Evolutionary conservation across 768 basidiomycete genomes (phyloP), one percentile per base, ranked within the genome.

Genomic region (Podaxis sp.): DNA sequence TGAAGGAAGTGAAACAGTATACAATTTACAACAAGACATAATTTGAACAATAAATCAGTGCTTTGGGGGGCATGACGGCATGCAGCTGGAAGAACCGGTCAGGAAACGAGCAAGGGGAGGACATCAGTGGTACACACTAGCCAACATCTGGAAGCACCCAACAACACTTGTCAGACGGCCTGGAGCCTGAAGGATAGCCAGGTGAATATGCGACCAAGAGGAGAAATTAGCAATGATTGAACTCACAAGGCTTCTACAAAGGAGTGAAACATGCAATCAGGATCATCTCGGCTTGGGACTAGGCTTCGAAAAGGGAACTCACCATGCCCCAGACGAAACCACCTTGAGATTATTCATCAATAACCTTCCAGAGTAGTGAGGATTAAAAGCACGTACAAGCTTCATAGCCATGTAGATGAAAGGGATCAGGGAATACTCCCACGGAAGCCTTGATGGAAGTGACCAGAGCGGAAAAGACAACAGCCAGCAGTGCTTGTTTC

Each of bases 321-420:
- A 58, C 57, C 46, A 44, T 49, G 15, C 57, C 57, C 57, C 57
- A 33, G 28, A 49, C 36, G 15, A 58, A 58, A n/a, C 57, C 57
- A 15, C 57, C 57, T 58, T 40, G 22, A 28, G 30, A 8, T n/a
- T 4, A 52, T 52, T 5, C 22, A 17, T 49, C n/a, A 38, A 15
- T 17, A 3, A 55, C 12, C 5, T n/a, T 8, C 36, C 37, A 55
- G 12, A n/a, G 3, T 11, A 33, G 36, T 17, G n/a, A 17, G 30
- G 7, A n/a, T 36, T 15, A 10, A 15, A 55, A 37, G 8, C 36
- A 22, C 53, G 33, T 15, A 58, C 57, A 58, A 48, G 57, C 11
- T 36, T 58, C 28, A 33, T 44, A 22, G 12, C 57, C 57, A 58
- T 30, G 57, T 2, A 58, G 44, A 17, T 17, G 57, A 4, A 11